A percentile compares a stretch with the other conserved stretches of the same genome.
Conservation (phyloP, 1,139 yeast genomes). For the Yamadazyma siamensis region DNA sequence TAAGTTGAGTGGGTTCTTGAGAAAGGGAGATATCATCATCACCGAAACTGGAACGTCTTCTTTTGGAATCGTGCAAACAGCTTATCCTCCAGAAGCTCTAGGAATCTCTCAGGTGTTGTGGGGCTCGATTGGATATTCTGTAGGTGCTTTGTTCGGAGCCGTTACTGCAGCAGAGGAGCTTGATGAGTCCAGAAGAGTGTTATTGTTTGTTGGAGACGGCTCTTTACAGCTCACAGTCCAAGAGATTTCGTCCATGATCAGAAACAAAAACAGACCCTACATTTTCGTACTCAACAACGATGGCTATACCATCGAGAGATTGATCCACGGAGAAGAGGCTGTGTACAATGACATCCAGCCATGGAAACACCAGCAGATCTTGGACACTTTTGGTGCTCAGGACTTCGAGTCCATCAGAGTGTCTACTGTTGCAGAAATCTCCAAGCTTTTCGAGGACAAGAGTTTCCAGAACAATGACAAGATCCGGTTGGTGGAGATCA, state of each 20-base stretch:
- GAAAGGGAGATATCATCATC: conserved; percentile 33
- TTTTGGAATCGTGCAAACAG: conserved; percentile 39
- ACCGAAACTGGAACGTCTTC: conserved; percentile 43
- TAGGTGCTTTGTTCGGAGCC: conserved; percentile 83
- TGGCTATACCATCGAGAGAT: conserved; percentile 40
- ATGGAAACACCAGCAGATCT: conserved; percentile 33
- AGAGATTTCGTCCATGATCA: conserved; percentile 38
- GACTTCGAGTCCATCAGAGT: conserved; percentile 24
- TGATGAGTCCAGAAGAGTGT: conserved; percentile 31
- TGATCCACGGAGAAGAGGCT: conserved; percentile 36
- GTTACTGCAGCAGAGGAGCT: conserved; percentile 47
- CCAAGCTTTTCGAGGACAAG: conserved; percentile 22
- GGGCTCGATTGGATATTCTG: conserved; percentile 89
- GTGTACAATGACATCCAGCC: conserved; percentile 37
- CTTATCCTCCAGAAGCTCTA: conserved; percentile 31
- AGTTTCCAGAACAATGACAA: conserved; percentile 26
- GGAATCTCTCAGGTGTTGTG: conserved; percentile 49
- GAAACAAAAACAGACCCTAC: conserved; percentile 29
- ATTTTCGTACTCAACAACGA: conserved; percentile 37
- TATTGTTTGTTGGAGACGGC: conserved; percentile 41
- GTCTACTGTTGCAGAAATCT: conserved; percentile 25
- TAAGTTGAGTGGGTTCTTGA: conserved; percentile 29
- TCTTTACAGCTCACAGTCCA: conserved; percentile 43
- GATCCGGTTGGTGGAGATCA: conserved; percentile 33
- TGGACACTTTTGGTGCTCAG: conserved; percentile 29